Conservation (phyloP, 495 filamentous ascomycete species). For the Geopyxis carbonaria region DNA sequence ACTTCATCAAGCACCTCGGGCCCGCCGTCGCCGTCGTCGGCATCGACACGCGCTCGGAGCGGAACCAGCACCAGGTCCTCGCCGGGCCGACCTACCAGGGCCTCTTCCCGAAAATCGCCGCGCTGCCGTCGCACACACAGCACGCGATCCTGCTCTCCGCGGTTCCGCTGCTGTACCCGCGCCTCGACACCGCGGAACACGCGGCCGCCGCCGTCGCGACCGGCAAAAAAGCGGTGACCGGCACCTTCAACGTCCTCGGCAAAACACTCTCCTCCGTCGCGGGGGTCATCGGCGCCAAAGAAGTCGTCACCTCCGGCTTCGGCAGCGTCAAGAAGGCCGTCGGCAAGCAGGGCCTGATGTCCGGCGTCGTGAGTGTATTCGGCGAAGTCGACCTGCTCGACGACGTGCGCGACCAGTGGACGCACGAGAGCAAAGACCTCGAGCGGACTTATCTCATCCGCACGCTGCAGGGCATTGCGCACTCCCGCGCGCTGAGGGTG, state of each 20-base stretch:
- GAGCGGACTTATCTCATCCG: conserved; percentile 93
- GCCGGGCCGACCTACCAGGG: conserved; percentile 95
- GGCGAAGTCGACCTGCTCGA: conserved; percentile 93
- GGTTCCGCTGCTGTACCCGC: conserved; percentile 78
- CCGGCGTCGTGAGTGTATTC: conserved; percentile 81
- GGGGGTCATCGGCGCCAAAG: conserved; percentile 85
- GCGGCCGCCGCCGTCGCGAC: conserved; percentile 82
- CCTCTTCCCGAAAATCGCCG: conserved; percentile 84
- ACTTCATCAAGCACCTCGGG: conserved; percentile 91
- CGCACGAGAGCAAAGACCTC: conserved; percentile 92
- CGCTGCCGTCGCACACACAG: conserved; percentile 80
- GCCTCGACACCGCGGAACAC: conserved; percentile 76
- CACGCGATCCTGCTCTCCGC: conserved; percentile 92
- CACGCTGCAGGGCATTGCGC: conserved; percentile 82
- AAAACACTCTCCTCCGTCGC: conserved; percentile 88
- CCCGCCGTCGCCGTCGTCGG: conserved; percentile 81
- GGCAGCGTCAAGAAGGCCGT: conserved; percentile 88
- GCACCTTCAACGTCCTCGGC: conserved; percentile 83
- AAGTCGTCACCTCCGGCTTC: conserved; percentile 78
- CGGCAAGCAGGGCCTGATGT: conserved; percentile 88
- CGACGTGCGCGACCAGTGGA: conserved; percentile 92
- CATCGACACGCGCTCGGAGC: conserved; percentile 76
- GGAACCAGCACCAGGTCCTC: conserved; percentile 80
- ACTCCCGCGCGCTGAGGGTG: conserved; percentile 87
- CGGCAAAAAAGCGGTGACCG: conserved; percentile 87